Evolutionary conservation across 495 filamentous ascomycete species (phyloP).

Genomic region (Pyrenula massariospora): DNA sequence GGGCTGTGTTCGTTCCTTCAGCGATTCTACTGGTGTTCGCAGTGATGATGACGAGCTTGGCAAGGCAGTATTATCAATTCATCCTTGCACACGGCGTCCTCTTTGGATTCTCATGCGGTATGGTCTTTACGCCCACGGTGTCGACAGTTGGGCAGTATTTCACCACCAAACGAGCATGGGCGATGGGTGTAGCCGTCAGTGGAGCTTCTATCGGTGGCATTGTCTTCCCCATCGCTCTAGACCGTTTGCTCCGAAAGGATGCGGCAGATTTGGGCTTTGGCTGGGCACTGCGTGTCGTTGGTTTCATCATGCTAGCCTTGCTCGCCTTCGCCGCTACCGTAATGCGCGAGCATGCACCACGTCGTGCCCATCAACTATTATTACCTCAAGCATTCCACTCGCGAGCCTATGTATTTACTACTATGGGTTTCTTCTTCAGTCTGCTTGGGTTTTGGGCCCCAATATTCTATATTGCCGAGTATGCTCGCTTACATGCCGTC

Average conservation of each 20-base stretch:
- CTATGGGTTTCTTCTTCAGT: conserved; percentile 14
- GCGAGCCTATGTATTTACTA: too few relatives aligned
- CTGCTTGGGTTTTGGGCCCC: conserved; percentile 16
- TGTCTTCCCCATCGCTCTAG: conserved; percentile 36
- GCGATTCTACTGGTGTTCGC: conserved; percentile 22
- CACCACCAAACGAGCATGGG: conserved; percentile 21
- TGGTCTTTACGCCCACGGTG: conserved; percentile 27
- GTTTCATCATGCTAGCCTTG: conserved; percentile 33
- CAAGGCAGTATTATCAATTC: conserved; percentile 17
- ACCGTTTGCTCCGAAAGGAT: conserved; percentile 20
- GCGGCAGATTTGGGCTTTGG: conserved; percentile 25
- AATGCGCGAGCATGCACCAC: conserved; percentile 25
- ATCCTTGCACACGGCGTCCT: conserved; percentile 25
- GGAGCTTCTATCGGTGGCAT: conserved; percentile 33
- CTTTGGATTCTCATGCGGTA: conserved; percentile 24
- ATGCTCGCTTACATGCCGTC: conserved; percentile 1
- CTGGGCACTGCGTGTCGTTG: conserved; percentile 34
- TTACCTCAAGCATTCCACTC: conserved; percentile 8
- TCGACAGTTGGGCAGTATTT: conserved; percentile 28
- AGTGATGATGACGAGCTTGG: conserved; percentile 29
- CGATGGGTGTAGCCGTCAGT: conserved; percentile 28
- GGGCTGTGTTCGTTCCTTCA: conserved; percentile 1
- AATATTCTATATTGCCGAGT: conserved; percentile 22
- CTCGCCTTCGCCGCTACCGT: conserved; percentile 22
- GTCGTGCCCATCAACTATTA: too few relatives aligned